Evolutionary conservation across 768 basidiomycete genomes (phyloP), one percentile per base, ranked within the genome.

Genomic region (Tricholoma sp.): DNA sequence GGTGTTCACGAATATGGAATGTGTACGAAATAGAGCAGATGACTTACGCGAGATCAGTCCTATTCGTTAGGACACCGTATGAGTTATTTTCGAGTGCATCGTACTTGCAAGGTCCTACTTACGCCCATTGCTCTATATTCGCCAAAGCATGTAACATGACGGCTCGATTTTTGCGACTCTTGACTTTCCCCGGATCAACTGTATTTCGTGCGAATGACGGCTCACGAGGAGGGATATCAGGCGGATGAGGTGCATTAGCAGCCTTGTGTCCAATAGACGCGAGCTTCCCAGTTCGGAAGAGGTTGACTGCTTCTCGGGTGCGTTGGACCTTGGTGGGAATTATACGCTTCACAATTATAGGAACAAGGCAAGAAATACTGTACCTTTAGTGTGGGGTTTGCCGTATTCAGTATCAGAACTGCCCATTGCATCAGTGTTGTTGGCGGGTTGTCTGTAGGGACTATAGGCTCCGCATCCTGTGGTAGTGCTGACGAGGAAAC

Each of bases 101-200:
- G 39, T 37, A 12, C 18, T 14, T 9, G 22, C 24, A 32, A 14
- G 1, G 12, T 46, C 22, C 19, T 11, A 84, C 87, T 80, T 62
- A 88, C 81, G 91, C 91, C 88, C 89, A 94, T 68, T 91, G 90
- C 63, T 92, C 90, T 53, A 94, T 90, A 65, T 91, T 91, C 0
- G 90, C 90, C 1, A 92, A 71, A 1, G 90, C 88, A 69, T 91
- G 91, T 7, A 92, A 70, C 86, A 91, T 89, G 11, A 83, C 81
- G 0, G 85, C 83, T 22, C 85, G 72, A 59, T 81, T 89, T 69
- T 83, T 85, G 46, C 84, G 72, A 57, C 74, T 84, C 45, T 76
- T 79, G 14, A 85, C 75, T 62, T 86, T 84, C 0, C 73, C 77
- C 0, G 85, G 83, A 59, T 83, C 79, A 3, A 88, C 82, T 0